Conservation (phyloP, 2,329 filamentous ascomycete species). For the Bipolaris cookei region DNA sequence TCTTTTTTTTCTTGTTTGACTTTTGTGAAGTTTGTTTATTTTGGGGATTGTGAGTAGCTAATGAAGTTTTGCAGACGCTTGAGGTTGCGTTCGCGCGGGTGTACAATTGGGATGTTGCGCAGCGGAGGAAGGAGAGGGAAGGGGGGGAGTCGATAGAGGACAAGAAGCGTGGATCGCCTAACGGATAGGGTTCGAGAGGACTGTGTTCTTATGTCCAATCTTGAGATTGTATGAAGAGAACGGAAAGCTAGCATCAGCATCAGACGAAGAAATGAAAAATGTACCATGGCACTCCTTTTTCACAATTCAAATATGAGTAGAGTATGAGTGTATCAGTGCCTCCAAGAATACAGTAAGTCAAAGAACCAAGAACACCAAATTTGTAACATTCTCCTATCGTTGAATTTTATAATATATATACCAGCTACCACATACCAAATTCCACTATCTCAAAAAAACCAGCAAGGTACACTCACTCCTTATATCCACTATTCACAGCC, state of each 20-base stretch:
- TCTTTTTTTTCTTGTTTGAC: too few relatives aligned
- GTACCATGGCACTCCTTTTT: not conserved
- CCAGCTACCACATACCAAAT: not conserved
- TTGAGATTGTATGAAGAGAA: not conserved
- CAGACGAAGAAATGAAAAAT: not conserved
- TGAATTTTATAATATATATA: not conserved
- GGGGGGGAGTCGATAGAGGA: conserved; percentile 54
- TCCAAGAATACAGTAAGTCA: too few relatives aligned
- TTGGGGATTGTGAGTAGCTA: conserved; percentile 10
- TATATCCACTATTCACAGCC: not conserved
- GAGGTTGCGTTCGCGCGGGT: conserved; percentile 95
- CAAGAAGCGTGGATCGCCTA: conserved; percentile 38
- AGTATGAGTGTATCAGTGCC: not conserved
- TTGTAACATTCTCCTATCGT: not conserved
- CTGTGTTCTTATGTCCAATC: not conserved
- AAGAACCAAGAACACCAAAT: not conserved
- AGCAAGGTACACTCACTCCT: not conserved
- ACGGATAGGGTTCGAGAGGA: conserved; percentile 16
- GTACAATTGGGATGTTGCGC: conserved; percentile 99
- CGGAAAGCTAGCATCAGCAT: not conserved
- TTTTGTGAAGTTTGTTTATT: not conserved
- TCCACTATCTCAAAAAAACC: not conserved
- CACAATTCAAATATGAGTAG: not conserved
- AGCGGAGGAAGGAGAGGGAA: conserved; percentile 90
- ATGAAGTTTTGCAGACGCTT: conserved; percentile 70